Base-by-base conservation (phyloP, 2,329 filamentous ascomycete species). In the Trichoderma breve region DNA sequence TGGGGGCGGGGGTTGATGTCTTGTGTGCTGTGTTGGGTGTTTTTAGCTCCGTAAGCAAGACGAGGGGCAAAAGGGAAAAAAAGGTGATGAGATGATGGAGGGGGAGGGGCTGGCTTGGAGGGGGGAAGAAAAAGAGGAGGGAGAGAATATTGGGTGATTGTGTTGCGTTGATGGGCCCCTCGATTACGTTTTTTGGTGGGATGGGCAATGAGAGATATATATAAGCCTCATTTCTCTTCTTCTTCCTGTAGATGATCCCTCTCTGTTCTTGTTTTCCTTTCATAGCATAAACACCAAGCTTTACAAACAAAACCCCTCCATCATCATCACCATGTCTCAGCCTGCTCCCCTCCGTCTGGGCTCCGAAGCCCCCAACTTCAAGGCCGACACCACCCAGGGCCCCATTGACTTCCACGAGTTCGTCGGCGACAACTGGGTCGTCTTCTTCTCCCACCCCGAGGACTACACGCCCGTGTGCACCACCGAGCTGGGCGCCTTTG, bases 391-490 rank as follows among this genome's bases (percentile, higher is more conserved):
- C 74, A 95, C 93, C 73, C 85, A 88, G 77, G 92, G 93, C 78
- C 88, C 90, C 75, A 93, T 95, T 78, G 90, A 93, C 84, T 94
- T 95, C 86, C 92, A 95, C 83, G 87, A 94, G 82, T 95, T 92
- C 84, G 88, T 95, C 75, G 91, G 90, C 79, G 86, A 92, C 85
- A 91, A 88, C 79, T 95, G 93, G 93, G 90, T 91, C 72, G 89
- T 96, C 75, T 86, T 96, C 77, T 95, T 96, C 87, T 94, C 91
- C 36, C 93, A 95, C 85, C 93, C 93, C 3, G 92, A 91, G 82
- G 95, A 97, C 84, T 97, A 93, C 87, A 97, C 95, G 2, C 95
- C 95, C 70, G 95, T 97, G 73, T 98, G 95, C 88, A 98, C 95
- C 75, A 98, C 94, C 70, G 95, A 98, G 86, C 91, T 98, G 74